These are phyloP conservation scores for Fusarium sublunatum DNA, from an alignment of 2,329 filamentous ascomycete species.

Conservation along the genomic window DNA sequence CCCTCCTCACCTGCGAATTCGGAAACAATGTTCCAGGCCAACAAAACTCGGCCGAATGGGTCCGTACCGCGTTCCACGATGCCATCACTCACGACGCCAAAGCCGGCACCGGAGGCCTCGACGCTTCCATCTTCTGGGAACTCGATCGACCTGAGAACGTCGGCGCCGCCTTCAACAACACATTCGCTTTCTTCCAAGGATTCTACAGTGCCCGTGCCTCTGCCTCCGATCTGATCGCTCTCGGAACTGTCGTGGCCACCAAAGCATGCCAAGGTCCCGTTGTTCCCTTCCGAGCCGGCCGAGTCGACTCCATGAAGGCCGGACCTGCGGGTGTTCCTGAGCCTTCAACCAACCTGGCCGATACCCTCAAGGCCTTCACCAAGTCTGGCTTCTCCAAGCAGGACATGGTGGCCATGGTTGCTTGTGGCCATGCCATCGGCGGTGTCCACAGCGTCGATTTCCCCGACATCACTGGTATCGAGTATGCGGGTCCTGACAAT, in stretches of 20 bases:
- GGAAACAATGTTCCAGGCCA: slow-evolving; percentile 27
- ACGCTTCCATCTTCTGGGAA: slow-evolving; percentile 45
- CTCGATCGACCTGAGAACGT: slow-evolving; percentile 38
- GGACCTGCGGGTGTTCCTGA: slow-evolving; percentile 50
- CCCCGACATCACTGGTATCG: slow-evolving; percentile 51
- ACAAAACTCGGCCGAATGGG: slow-evolving; percentile 45
- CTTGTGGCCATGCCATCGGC: slow-evolving; percentile 52
- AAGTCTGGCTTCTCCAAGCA: slow-evolving; percentile 48
- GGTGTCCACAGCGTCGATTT: slow-evolving; percentile 59
- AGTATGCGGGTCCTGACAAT: slow-evolving; percentile 15
- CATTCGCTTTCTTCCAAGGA: slow-evolving; percentile 49
- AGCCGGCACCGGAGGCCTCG: slow-evolving; percentile 40
- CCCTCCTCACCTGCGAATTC: slow-evolving; percentile 32
- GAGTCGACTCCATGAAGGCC: slow-evolving; percentile 48
- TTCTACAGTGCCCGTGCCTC: slow-evolving; percentile 18
- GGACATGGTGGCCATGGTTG: slow-evolving; percentile 53
- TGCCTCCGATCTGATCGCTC: slow-evolving; percentile 49
- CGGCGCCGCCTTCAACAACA: slow-evolving; percentile 41
- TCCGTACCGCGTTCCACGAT: slow-evolving; percentile 45
- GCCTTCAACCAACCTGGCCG: slow-evolving; percentile 44
- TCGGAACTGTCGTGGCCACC: slow-evolving; percentile 50
- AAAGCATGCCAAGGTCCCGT: slow-evolving; percentile 53
- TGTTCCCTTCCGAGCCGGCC: slow-evolving; percentile 48
- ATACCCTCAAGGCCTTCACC: slow-evolving; percentile 45
- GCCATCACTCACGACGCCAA: slow-evolving; percentile 39